phyloP scores from a whole-genome alignment of 1,284 basidiomycete species.

The Phellopilus nigrolimitatus region DNA sequence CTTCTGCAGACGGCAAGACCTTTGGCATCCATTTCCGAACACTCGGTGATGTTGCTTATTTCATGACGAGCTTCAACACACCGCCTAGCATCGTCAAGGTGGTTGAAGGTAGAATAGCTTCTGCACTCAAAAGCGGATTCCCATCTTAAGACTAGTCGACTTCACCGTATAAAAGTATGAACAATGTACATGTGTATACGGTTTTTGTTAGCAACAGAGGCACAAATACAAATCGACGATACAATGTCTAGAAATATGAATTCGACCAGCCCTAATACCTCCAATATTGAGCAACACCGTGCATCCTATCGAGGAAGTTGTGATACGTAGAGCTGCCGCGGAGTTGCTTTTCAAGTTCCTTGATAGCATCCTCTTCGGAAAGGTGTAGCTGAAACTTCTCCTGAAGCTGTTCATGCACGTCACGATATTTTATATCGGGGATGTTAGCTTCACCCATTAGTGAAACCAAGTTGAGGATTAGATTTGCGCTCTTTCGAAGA shows the following conservation, averaged over 20 bases:
- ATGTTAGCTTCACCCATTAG: slow-evolving; percentile 99
- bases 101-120: slow-evolving; percentile 60
- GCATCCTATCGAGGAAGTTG: slow-evolving; percentile 91
- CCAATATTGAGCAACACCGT: slow-evolving; percentile 84
- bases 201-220: slow-evolving; percentile 16
- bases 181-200: slow-evolving; percentile 18
- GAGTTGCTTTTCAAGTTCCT: slow-evolving; percentile 89
- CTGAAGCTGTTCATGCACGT: slow-evolving; percentile 83
- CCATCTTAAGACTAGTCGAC: not conserved
- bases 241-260: too few relatives aligned
- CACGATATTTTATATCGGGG: slow-evolving; percentile 93
- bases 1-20: slow-evolving; percentile 44
- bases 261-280: slow-evolving; percentile 51
- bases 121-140: slow-evolving; percentile 26
- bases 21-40: slow-evolving; percentile 87
- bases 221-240: too few relatives aligned
- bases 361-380: slow-evolving; percentile 94
- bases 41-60: slow-evolving; percentile 89
- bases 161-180: not conserved
- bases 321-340: slow-evolving; percentile 94
- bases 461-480: slow-evolving; percentile 93
- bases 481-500: slow-evolving; percentile 94
- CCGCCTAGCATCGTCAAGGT: slow-evolving; percentile 43
- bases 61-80: slow-evolving; percentile 91
- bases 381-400: slow-evolving; percentile 96